Evolutionary conservation across 768 basidiomycete species (phyloP), one percentile per base, ranked within the genome.

Genomic region (Omphalotus guepiniiformis): DNA sequence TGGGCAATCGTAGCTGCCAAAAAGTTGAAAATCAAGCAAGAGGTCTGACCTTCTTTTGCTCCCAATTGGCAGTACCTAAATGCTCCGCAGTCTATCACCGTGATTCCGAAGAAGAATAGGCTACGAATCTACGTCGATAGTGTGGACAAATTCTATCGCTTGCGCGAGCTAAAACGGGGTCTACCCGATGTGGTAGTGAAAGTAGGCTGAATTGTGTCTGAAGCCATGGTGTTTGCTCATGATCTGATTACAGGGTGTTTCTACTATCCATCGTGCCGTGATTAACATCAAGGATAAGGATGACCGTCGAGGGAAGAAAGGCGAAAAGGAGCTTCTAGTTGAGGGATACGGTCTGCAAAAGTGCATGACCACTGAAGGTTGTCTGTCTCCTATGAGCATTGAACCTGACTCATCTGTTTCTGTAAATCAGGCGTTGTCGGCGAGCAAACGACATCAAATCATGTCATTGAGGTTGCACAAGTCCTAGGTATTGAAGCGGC

Each of bases 401-500:
- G n/a, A 23, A 36, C 2, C 26, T 35, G 22, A 40, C 28, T 11
- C 28, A 45, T 32, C 30, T n/a, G 30, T 32, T 19, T 22, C n/a
- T 36, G 15, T 27, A 6, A 19, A 47, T 3, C 37, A 94, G 93
- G 95, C 60, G 91, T 99, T 50, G 72, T 96, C 48, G 96, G 96
- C 32, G 82, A 90, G 58, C 76, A 88, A 49, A 97, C 96, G 11
- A 85, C 89, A 8, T 93, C 93, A 12, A 99, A 99, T 60, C 94
- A 98, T 66, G 88, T 99, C 62, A 96, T 98, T 57, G 96, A 99
- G 63, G 88, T 92, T 12, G 83, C 88, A 9, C 80, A 89, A 60
- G 94, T 98, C 6, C 78, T 99, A n/a, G 96, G 96, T 28, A 98
- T 99, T 50, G 96, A 99, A 60, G 96, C 96, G 4, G 94, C 96